These are phyloP conservation scores for Diaporthe humulicola DNA, from an alignment of 2,329 filamentous ascomycete species.

Conservation along the genomic window DNA sequence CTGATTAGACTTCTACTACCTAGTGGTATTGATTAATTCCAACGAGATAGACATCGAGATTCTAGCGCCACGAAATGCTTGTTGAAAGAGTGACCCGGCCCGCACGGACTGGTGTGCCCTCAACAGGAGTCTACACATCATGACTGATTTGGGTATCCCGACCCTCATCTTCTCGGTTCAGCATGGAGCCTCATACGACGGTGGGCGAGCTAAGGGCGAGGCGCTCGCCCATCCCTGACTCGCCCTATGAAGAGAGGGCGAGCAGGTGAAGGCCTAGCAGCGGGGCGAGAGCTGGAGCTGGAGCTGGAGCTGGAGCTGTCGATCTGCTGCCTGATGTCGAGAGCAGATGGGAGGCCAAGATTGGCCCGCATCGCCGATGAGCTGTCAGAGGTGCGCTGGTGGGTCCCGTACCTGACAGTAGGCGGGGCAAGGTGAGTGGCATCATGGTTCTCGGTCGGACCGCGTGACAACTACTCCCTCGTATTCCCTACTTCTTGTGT, in stretches of 20 bases:
- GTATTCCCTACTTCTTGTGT: neutral
- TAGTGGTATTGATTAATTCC: constrained; percentile 29
- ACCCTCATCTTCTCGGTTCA: neutral
- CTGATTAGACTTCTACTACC: constrained; percentile 10
- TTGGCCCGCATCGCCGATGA: constrained; percentile 19
- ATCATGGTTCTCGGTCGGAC: constrained; percentile 9
- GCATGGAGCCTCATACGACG: constrained; percentile 3
- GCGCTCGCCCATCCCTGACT: neutral
- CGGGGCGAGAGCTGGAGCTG: neutral
- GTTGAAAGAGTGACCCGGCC: neutral
- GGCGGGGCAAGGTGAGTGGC: neutral
- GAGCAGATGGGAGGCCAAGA: neutral
- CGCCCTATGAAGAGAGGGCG: constrained; percentile 18
- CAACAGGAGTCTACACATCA: constrained; percentile 11
- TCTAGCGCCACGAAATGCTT: neutral
- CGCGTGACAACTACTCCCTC: neutral
- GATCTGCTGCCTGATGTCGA: neutral
- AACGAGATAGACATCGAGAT: constrained; percentile 28
- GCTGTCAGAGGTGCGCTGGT: constrained; percentile 23
- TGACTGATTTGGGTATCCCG: constrained; percentile 1
- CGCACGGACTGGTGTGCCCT: constrained; percentile 15
- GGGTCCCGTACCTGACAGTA: constrained; percentile 21
- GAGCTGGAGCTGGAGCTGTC: constrained; percentile 6
- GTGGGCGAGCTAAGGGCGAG: neutral
- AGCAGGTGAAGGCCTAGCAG: neutral